Evolutionary conservation across 345 rosid species (phyloP), one percentile per base, ranked within the genome.

Genomic region (Syzygium aqueum): DNA sequence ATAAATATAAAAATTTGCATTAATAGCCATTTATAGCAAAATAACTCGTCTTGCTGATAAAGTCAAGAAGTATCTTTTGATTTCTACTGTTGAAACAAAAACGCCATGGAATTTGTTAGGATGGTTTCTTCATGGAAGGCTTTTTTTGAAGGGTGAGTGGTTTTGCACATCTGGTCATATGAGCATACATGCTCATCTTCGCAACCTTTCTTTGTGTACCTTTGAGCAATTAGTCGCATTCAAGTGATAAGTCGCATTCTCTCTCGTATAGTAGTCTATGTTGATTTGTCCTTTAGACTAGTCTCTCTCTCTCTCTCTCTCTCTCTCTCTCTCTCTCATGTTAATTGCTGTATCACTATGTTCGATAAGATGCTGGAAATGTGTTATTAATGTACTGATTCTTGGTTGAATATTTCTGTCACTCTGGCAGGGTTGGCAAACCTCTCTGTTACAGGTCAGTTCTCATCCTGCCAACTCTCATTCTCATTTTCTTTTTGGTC

Each of bases 361-460:
- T 73, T 73, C 82, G 5, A 73, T 84, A 84, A 51, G 85, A 3
- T 85, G 23, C 56, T 61, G 27, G 82, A 37, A 27, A 51, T 84
- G 43, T 51, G 37, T 67, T 33, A 30, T 78, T 67, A 43, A 50
- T 89, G 87, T 52, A 53, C 84, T 84, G 53, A 37, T 54, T 51
- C 51, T 10, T 43, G 50, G 8, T 51, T 77, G 51, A 7, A 8
- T 85, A n/a, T 83, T 59, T 40, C 40, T 85, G 25, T 77, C 57
- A 73, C 57, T 83, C 82, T 80, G 83, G 78, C 89, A 88, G 89
- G 89, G 33, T 84, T 88, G 54, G 89, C 89, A 11, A 88, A 88
- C 87, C 87, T 88, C 85, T 88, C 89, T 37, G 87, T 86, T 84
- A 56, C 89, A 88, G 89, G 89, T 88, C 28, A 59, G 85, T 85